Conservation (phyloP, 2,329 filamentous ascomycete genomes). For the Trichoderma gracile region DNA sequence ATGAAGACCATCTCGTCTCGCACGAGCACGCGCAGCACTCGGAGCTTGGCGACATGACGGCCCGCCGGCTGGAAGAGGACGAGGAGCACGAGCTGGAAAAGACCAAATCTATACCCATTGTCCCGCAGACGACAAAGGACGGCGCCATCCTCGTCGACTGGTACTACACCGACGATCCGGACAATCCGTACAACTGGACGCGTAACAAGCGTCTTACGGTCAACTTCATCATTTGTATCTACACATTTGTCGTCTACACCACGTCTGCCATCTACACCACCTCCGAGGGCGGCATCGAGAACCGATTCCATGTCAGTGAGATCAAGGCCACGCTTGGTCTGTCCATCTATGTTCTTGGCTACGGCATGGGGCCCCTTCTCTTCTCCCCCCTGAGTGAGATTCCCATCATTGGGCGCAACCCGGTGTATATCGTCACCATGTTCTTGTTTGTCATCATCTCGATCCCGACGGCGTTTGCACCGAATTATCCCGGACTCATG, state of each 20-base stretch:
- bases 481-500: conserved; percentile 64
- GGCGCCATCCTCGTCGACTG: conserved; percentile 55
- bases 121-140: conserved; percentile 51
- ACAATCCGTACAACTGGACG: conserved; percentile 59
- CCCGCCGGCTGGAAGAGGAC: conserved; percentile 31
- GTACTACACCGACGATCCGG: conserved; percentile 57
- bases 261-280: conserved; percentile 51
- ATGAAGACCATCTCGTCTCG: neutral
- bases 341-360: conserved; percentile 63
- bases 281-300: conserved; percentile 50
- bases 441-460: conserved; percentile 67
- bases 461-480: conserved; percentile 62
- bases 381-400: conserved; percentile 69
- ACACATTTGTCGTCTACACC: conserved; percentile 62
- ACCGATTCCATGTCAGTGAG: conserved; percentile 53
- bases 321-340: conserved; percentile 58
- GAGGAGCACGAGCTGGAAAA: conserved; percentile 43
- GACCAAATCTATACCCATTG: conserved; percentile 50
- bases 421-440: conserved; percentile 68
- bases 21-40: conserved; percentile 27
- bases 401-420: conserved; percentile 65
- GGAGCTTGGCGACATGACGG: conserved; percentile 2
- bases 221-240: conserved; percentile 51
- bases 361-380: conserved; percentile 64
- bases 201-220: conserved; percentile 45